A percentile compares a stretch with the other conserved stretches of the same genome.
Evolutionary conservation across 169 alveolate genomes (phyloP).

Genomic region (Eimeria acervulina): DNA sequence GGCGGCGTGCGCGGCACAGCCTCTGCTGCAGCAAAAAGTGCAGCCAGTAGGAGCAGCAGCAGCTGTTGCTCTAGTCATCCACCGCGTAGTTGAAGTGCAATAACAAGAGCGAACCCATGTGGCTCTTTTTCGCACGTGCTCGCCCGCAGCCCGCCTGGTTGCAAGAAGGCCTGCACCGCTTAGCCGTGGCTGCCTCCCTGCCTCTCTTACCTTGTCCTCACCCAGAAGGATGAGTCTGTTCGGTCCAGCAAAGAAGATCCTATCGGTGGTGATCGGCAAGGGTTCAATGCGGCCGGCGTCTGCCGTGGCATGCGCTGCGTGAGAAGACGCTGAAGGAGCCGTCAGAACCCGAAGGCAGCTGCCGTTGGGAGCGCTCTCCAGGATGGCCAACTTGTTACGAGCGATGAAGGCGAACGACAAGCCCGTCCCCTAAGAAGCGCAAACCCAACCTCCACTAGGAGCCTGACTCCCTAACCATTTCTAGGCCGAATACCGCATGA

Average conservation of each 20-base stretch:
- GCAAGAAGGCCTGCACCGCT: neutral
- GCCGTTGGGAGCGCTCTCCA: slow-evolving; percentile 83
- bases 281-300: slow-evolving; percentile 82
- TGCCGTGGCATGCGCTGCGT: slow-evolving; percentile 46
- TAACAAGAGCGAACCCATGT: neutral
- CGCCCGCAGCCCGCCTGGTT: neutral
- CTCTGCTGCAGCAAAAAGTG: neutral
- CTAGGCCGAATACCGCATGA: neutral
- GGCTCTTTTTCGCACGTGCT: neutral
- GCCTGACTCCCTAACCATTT: neutral
- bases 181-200: neutral
- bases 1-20: neutral
- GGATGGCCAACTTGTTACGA: slow-evolving; percentile 85
- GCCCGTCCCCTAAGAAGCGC: slow-evolving; percentile 68
- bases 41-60: neutral
- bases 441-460: neutral
- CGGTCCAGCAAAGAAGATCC: slow-evolving; percentile 85
- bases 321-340: slow-evolving; percentile 37
- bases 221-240: slow-evolving; percentile 85
- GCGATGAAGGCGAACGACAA: slow-evolving; percentile 84
- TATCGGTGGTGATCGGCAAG: slow-evolving; percentile 82
- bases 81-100: neutral
- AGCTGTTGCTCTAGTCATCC: neutral
- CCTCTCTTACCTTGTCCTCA: slow-evolving; percentile 79
- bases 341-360: slow-evolving; percentile 83